Base-by-base conservation (phyloP, 352 stramenopile species). In the Phytopythium litorale region DNA sequence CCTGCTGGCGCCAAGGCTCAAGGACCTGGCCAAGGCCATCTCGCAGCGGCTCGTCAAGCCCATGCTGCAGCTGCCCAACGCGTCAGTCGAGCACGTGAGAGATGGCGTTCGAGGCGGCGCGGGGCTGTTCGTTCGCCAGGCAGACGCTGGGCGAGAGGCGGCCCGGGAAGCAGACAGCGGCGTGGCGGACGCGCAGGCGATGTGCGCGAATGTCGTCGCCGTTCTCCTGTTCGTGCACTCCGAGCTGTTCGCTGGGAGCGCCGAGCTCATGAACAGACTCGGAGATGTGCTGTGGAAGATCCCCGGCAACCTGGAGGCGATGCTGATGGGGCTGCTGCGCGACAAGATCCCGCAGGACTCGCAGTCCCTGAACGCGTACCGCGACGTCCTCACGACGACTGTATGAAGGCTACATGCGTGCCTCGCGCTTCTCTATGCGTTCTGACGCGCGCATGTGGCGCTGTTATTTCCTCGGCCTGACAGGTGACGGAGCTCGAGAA, bases 261-360 rank as follows among this genome's bases (percentile, higher is more conserved):
- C 62, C 0, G 69, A 80, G 55, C 63, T 89, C 23, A 90, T 90
- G 79, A 62, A 71, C 18, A 71, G 66, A 38, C 68, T 88, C 28
- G 68, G 70, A 21, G 79, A 78, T 16, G 68, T 85, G 7, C 62
- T 92, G 45, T 92, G 83, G 81, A 92, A 86, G 48, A 81, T 83
- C 43, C 83, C 83, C 21, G 81, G 81, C 7, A 88, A 88, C 59
- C 65, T 92, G 9, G 83, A 92, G 58, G 73, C 76, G 5, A 76
- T 88, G 51, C 65, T 92, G 38, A 76, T 87, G 55, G 75, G 75
- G 35, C 37, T 88, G 30, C 58, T 92, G 4, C 79, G 89, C 38
- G 76, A 88, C 49, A 85, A 81, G 37, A 90, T 92, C 35, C 83
- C 83, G 0, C 81, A 89, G 54, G 81, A 90, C 55, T 64, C 74